Base-by-base conservation (phyloP, 352 stramenopile species). In the Pythium apleroticum region DNA sequence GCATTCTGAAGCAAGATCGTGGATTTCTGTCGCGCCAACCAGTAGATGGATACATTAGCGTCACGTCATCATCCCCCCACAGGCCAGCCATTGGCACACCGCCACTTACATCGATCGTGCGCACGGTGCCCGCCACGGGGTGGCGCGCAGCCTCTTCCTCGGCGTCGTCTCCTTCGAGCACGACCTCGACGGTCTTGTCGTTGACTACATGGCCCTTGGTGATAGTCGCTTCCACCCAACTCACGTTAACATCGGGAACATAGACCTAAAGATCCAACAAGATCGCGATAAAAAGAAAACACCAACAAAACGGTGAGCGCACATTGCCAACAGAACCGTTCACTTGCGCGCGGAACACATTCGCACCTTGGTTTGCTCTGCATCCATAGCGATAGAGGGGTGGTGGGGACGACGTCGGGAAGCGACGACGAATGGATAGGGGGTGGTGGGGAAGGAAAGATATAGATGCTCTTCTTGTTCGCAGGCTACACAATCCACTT, bases 171-270 rank as follows among this genome's bases (percentile, higher is more conserved):
- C 70, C 82, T 25, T 80, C 80, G 14, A 92, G 71, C 63, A 93
- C 75, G 57, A 96, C 87, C 49, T 93, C 79, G 37, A 96, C 83
- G n/a, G 81, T 91, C 20, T 77, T 77, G 49, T 91, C 80, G 68
- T 87, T 90, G n/a, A 90, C 75, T 20, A 89, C 71, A 54, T 91
- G 81, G 69, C 81, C 80, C 61, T 92, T 93, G 37, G 86, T 89
- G 65, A 96, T 92, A 53, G 78, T 84, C 57, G 84, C 88, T 61
- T 91, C 82, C 49, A 94, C 84, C 84, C 86, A 96, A 49, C 76
- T 86, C 59, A 96, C 85, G 49, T 87, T 76, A 35, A 71, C 55
- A 69, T 96, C 84, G 7, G 82, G 83, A 50, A 96, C 84, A 75
- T 95, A 95, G 57, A 95, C 80, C 85, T 95, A 74, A 28, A 57